Conservation (phyloP, 345 rosid genomes). For the Lenwebbia sp. region DNA sequence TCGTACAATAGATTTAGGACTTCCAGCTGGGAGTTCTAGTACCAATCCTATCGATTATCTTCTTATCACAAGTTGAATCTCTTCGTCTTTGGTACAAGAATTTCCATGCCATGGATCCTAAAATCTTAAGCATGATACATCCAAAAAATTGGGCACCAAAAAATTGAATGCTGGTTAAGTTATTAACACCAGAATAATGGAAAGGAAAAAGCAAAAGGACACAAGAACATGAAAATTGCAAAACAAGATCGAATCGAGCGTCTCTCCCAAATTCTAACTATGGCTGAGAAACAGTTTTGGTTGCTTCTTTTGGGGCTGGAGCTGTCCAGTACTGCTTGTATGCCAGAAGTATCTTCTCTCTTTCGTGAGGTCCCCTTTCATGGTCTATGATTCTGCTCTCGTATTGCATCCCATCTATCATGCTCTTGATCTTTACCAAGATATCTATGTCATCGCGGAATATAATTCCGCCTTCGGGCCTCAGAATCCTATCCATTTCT, state of each 20-base stretch:
- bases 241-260: neutral
- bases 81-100: neutral
- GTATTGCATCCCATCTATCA: conserved; percentile 65
- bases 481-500: conserved; percentile 82
- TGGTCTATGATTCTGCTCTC: conserved; percentile 71
- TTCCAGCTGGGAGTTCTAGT: neutral
- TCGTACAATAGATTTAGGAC: neutral
- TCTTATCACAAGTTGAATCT: neutral
- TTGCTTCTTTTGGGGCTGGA: conserved; percentile 1
- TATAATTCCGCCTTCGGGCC: conserved; percentile 80
- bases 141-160: neutral
- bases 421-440: conserved; percentile 46
- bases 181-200: neutral
- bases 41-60: neutral
- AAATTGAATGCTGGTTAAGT: neutral
- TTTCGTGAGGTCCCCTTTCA: conserved; percentile 58
- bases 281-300: neutral
- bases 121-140: neutral
- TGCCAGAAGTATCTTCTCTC: conserved; percentile 76
- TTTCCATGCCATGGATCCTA: neutral
- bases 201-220: neutral
- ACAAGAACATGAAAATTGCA: neutral
- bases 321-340: conserved; percentile 74
- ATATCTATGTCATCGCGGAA: conserved; percentile 84
- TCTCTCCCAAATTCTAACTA: neutral